Evolutionary conservation across 225 moss, liverwort and hornwort genomes (phyloP), one percentile per base, ranked within the genome.

Genomic region (Polytrichum formosum): DNA sequence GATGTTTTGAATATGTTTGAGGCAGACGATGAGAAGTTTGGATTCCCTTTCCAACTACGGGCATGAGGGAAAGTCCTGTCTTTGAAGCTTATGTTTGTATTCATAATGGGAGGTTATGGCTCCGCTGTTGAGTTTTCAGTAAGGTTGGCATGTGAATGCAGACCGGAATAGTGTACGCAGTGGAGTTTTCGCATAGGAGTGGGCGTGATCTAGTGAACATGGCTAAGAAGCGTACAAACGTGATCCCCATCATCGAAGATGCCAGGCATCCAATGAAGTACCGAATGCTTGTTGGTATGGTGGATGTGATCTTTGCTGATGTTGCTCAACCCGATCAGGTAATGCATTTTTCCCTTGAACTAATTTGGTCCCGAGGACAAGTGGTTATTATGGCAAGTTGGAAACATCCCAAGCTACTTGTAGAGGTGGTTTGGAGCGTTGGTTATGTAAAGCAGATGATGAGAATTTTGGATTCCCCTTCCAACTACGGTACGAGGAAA

Each of bases 311-410:
- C 53, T 96, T 91, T 26, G 93, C 95, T 0, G 93, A 96, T 59
- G 91, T 91, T n/a, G 95, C 91, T 18, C 95, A 93, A 81, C 93
- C 95, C 7, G 95, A 93, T 71, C 95, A 95, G 88, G 84, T 88
- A 54, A 18, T 20, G 59, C 28, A 10, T 68, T 37, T 37, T 2
- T 2, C 1, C 30, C 6, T 30, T 30, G 6, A 6, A 30, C 1
- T 6, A 6, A 6, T 13, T 46, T 3, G 13, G 13, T 46, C 1
- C 46, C 1, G 13, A 4, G 3, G 46, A 13, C 5, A 46, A 0
- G 13, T 46, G 46, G 46, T 16, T 13, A 1, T 13, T 0, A 3
- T 0, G 0, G 13, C 2, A 46, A 46, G 0, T 35, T 35, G 9
- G 35, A 2, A 35, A 35, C 9, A 35, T 2, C 0, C 46, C 0